These are phyloP conservation scores for Filosporella fistucella DNA, from an alignment of 495 filamentous ascomycete species.

Conservation along the genomic window DNA sequence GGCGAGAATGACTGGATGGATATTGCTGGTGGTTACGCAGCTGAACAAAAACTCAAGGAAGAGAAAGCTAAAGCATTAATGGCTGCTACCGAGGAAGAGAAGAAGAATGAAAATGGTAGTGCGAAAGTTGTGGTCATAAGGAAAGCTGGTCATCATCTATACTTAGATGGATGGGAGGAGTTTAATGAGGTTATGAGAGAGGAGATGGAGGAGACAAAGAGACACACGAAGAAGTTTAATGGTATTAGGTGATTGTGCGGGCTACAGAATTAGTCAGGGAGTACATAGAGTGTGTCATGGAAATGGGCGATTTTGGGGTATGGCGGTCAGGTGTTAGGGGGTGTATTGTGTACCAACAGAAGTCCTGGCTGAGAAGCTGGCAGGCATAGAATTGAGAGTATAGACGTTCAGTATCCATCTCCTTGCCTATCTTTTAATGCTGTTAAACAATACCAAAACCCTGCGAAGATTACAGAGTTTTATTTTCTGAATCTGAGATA, in stretches of 20 bases:
- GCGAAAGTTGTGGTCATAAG: constrained; percentile 82
- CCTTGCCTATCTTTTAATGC: too few species aligned
- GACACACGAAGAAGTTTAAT: constrained; percentile 26
- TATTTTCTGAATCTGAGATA: too few species aligned
- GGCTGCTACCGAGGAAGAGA: constrained; percentile 62
- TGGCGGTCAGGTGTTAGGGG: too few species aligned
- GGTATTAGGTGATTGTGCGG: constrained; percentile 1
- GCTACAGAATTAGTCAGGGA: too few species aligned
- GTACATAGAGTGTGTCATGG: too few species aligned
- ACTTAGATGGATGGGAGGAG: constrained; percentile 84
- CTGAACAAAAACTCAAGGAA: constrained; percentile 73
- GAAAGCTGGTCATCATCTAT: constrained; percentile 87
- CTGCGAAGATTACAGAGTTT: too few species aligned
- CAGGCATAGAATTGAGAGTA: too few species aligned
- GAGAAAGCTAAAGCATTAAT: constrained; percentile 53
- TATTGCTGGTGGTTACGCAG: constrained; percentile 74
- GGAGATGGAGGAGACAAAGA: constrained; percentile 79
- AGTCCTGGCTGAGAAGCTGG: too few species aligned
- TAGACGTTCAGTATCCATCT: too few species aligned
- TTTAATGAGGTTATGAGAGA: constrained; percentile 74
- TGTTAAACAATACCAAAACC: too few species aligned
- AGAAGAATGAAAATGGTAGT: constrained; percentile 64
- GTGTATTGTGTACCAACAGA: too few species aligned
- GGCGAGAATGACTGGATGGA: constrained; percentile 99
- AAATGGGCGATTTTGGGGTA: too few species aligned